These are phyloP conservation scores for Mycena epipterygia DNA, from an alignment of 768 basidiomycete genomes.

Conservation along the genomic window DNA sequence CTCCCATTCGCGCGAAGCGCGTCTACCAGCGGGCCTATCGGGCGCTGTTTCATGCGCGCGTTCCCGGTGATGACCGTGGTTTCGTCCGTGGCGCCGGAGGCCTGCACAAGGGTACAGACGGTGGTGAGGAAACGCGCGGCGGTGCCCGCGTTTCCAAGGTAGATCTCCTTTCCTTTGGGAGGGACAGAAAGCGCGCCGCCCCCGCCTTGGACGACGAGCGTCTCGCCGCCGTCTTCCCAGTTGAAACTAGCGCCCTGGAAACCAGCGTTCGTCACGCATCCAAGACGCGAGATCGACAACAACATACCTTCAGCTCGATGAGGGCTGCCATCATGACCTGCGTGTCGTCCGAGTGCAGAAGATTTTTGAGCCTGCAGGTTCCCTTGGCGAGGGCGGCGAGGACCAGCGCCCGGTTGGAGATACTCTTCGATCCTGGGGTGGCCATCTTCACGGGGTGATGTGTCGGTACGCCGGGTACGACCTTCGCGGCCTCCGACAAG, in stretches of 20 bases:
- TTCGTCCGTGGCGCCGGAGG: conserved; percentile 52
- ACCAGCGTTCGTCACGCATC: not conserved
- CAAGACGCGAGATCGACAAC: conserved; percentile 31
- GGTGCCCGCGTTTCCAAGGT: conserved; percentile 97
- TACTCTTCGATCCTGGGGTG: conserved; percentile 96
- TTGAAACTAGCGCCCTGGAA: conserved; percentile 88
- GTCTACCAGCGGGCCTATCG: conserved; percentile 94
- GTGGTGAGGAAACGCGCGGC: conserved; percentile 98
- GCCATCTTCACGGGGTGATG: conserved; percentile 78
- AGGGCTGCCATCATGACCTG: conserved; percentile 99
- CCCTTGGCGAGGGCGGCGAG: conserved; percentile 93
- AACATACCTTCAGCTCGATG: conserved; percentile 82
- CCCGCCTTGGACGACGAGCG: conserved; percentile 92
- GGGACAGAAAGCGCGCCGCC: conserved; percentile 85
- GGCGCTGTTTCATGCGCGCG: conserved; percentile 98
- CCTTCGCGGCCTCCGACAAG: conserved; percentile 83
- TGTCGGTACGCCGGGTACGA: conserved; percentile 77
- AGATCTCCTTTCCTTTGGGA: conserved; percentile 85
- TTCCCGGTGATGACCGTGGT: conserved; percentile 95
- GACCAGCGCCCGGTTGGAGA: conserved; percentile 94
- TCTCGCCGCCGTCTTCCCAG: conserved; percentile 98
- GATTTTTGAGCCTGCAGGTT: conserved; percentile 88
- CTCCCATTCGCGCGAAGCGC: conserved; percentile 89
- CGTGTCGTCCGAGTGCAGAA: conserved; percentile 97
- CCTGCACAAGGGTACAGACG: conserved; percentile 90